These are phyloP conservation scores for Trichoderma parareesei DNA, from an alignment of 495 filamentous ascomycete species.

Conservation along the genomic window DNA sequence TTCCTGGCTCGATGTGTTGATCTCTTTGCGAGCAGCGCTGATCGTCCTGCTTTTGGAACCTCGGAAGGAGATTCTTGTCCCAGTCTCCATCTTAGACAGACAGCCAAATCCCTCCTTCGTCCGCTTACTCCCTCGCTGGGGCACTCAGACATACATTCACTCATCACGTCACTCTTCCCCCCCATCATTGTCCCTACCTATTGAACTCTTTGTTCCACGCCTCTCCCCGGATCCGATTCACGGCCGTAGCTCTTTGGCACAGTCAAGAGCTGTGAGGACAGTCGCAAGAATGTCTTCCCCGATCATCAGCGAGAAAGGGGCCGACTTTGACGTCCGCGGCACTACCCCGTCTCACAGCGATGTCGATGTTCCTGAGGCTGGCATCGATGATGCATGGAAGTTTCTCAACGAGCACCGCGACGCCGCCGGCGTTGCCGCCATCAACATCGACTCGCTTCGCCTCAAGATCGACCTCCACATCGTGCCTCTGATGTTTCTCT, in stretches of 20 bases:
- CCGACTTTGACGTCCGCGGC: neutral
- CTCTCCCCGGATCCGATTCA: neutral
- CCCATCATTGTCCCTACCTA: neutral
- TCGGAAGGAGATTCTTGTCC: neutral
- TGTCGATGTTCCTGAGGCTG: slow-evolving; percentile 9
- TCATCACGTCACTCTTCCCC: neutral
- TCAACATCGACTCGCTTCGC: slow-evolving; percentile 22
- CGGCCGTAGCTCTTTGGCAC: neutral
- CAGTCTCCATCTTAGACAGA: neutral
- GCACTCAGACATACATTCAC: neutral
- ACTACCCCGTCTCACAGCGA: neutral
- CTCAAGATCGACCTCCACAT: slow-evolving; percentile 32
- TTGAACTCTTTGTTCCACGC: neutral
- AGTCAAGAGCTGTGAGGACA: neutral
- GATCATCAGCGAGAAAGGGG: neutral
- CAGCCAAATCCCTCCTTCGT: neutral
- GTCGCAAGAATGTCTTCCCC: neutral
- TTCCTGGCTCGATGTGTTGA: slow-evolving; percentile 1
- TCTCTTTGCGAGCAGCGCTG: neutral
- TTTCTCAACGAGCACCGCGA: slow-evolving; percentile 27
- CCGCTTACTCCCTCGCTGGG: neutral
- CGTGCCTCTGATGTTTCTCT: slow-evolving; percentile 47
- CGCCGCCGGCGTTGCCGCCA: slow-evolving; percentile 11
- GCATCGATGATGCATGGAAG: slow-evolving; percentile 27
- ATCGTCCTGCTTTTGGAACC: neutral